Evolutionary conservation across 2,329 filamentous ascomycete species (phyloP).

Genomic region (Scedosporium apiospermum): DNA sequence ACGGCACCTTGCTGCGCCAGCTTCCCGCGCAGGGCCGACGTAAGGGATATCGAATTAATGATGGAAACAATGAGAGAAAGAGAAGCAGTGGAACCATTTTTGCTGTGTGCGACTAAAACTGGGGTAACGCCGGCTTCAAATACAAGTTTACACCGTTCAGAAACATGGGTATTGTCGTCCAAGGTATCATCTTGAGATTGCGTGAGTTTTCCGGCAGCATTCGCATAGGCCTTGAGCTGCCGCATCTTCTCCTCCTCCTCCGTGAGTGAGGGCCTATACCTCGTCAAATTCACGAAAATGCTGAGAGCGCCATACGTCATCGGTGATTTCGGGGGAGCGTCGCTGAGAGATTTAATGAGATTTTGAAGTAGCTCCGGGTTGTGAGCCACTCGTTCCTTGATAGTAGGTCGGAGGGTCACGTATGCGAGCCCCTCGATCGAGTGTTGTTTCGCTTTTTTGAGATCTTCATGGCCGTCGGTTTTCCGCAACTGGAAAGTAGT

Average conservation of each 20-base stretch:
- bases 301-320: constrained; percentile 78
- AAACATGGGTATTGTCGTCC: constrained; percentile 67
- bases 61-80: constrained; percentile 67
- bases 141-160: constrained; percentile 64
- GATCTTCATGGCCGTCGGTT: constrained; percentile 24
- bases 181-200: constrained; percentile 53
- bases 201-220: constrained; percentile 56
- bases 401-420: constrained; percentile 71
- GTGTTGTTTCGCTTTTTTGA: constrained; percentile 35
- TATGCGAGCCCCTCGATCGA: constrained; percentile 89
- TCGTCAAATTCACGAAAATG: constrained; percentile 75
- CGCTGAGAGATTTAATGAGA: constrained; percentile 54
- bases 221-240: constrained; percentile 89
- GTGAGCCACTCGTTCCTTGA: constrained; percentile 71
- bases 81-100: constrained; percentile 60
- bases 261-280: constrained; percentile 65
- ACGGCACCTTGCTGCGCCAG: constrained; percentile 92
- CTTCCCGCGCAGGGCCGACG: constrained; percentile 62
- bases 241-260: constrained; percentile 90
- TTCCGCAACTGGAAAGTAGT: constrained; percentile 42
- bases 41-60: constrained; percentile 66
- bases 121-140: constrained; percentile 72
- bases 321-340: constrained; percentile 54
- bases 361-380: constrained; percentile 60
- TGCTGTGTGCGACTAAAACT: constrained; percentile 66